Percentiles rank a stretch among this genome's conserved stretches.
phyloP scores from a whole-genome alignment of 2,329 filamentous ascomycete genomes.

The Exserohilum turcica region DNA sequence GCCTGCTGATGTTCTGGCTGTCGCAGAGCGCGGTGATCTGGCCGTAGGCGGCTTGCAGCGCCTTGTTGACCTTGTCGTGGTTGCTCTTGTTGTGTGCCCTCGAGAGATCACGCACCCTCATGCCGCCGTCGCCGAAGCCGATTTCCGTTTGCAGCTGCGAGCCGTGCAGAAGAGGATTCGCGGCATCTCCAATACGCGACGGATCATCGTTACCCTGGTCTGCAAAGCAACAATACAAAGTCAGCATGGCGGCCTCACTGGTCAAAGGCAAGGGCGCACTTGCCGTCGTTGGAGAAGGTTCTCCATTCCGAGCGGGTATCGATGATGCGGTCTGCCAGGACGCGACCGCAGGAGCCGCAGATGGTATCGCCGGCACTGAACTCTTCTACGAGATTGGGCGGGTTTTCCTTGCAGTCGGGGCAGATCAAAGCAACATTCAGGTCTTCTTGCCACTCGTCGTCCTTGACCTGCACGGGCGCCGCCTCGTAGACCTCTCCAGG shows the following conservation, averaged over 20 bases:
- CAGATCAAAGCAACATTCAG: slow-evolving; percentile 85
- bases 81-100: slow-evolving; percentile 82
- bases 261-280: slow-evolving; percentile 4
- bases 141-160: slow-evolving; percentile 89
- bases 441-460: slow-evolving; percentile 73
- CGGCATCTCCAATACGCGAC: slow-evolving; percentile 94
- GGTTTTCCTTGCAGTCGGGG: slow-evolving; percentile 84
- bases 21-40: slow-evolving; percentile 89
- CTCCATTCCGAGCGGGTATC: slow-evolving; percentile 98
- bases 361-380: slow-evolving; percentile 92
- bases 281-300: slow-evolving; percentile 91
- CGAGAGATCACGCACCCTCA: slow-evolving; percentile 74
- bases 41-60: slow-evolving; percentile 79
- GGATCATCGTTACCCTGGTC: slow-evolving; percentile 93
- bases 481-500: slow-evolving; percentile 53
- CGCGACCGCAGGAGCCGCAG: slow-evolving; percentile 87
- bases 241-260: slow-evolving; percentile 2
- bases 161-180: slow-evolving; percentile 87
- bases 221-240: slow-evolving; percentile 1
- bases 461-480: slow-evolving; percentile 39
- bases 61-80: slow-evolving; percentile 82
- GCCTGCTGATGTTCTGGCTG: slow-evolving; percentile 66
- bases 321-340: slow-evolving; percentile 87
- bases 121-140: slow-evolving; percentile 76
- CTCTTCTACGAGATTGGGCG: slow-evolving; percentile 92